Conservation (phyloP, 495 filamentous ascomycete genomes). For the Penicillium canescens region DNA sequence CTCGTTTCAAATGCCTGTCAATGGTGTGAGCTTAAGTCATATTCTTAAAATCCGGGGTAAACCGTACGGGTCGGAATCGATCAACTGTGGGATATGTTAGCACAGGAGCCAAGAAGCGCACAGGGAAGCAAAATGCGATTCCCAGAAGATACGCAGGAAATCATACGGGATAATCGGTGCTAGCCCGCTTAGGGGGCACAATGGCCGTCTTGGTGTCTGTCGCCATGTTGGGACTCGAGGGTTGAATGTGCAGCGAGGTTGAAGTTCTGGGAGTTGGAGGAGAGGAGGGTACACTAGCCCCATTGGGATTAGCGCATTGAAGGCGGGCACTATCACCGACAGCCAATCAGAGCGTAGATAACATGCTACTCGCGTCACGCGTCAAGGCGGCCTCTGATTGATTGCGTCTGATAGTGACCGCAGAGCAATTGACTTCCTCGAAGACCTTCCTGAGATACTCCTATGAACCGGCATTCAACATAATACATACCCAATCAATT, state of each 20-base stretch:
- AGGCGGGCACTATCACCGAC: constrained; percentile 8
- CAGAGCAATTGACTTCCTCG: neutral
- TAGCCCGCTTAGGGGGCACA: constrained; percentile 72
- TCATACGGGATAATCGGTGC: constrained; percentile 80
- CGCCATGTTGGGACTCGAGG: constrained; percentile 51
- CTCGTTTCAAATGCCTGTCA: constrained; percentile 84
- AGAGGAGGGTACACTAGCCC: constrained; percentile 20
- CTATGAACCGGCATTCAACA: too few species aligned
- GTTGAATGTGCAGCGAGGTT: constrained; percentile 27
- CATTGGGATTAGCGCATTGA: constrained; percentile 21
- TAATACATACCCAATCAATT: neutral
- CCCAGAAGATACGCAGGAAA: neutral
- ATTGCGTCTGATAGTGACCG: neutral
- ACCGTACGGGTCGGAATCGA: constrained; percentile 95
- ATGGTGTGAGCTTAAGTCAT: constrained; percentile 24
- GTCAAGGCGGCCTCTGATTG: constrained; percentile 11
- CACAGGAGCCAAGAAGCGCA: constrained; percentile 13
- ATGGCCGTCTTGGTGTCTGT: constrained; percentile 57
- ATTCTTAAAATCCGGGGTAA: constrained; percentile 14
- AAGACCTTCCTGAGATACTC: too few species aligned
- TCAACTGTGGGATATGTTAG: constrained; percentile 65
- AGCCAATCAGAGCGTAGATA: constrained; percentile 14
- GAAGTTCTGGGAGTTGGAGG: constrained; percentile 32
- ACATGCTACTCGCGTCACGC: constrained; percentile 17
- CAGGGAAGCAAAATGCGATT: neutral